These are phyloP conservation scores for Erodium texanum DNA, from an alignment of 441 rosid genomes.

Conservation along the genomic window DNA sequence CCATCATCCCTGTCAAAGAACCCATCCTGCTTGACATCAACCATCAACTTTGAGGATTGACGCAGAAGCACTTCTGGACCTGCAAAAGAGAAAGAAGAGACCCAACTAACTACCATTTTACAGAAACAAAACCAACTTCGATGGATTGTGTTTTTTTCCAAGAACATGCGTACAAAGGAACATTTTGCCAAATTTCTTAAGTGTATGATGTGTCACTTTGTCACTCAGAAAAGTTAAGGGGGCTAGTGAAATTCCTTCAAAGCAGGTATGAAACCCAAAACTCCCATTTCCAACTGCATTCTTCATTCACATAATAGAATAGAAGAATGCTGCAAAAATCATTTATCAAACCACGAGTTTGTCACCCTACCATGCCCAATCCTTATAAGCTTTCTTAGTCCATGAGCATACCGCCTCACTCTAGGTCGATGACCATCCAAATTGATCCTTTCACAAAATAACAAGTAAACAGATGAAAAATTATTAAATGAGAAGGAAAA, in stretches of 20 bases:
- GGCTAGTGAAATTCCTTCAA: not conserved
- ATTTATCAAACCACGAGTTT: constrained; percentile 13
- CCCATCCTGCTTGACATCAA: constrained; percentile 30
- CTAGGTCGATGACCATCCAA: constrained; percentile 84
- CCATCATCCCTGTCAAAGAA: constrained; percentile 60
- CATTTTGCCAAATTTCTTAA: no score
- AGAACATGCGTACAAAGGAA: no score
- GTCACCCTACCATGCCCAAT: constrained; percentile 77
- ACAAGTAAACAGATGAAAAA: constrained; percentile 10
- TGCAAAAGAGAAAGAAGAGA: constrained; percentile 15
- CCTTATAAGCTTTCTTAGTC: constrained; percentile 65
- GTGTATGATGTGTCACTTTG: not conserved
- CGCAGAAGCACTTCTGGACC: constrained; percentile 85
- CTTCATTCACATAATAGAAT: constrained; percentile 5
- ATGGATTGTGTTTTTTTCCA: no score
- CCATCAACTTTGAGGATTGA: constrained; percentile 53
- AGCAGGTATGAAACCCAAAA: not conserved
- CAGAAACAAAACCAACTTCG: no score
- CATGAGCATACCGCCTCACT: constrained; percentile 85
- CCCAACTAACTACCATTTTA: no score
- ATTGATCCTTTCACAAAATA: constrained; percentile 49
- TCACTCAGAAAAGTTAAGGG: not conserved
- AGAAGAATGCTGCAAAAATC: constrained; percentile 2
- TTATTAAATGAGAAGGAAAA: not conserved
- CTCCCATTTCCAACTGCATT: not conserved